Percentiles rank a stretch among this genome's conserved stretches.
Evolutionary conservation across 805 yeast species (phyloP).

Genomic region (Candida bentonensis): DNA sequence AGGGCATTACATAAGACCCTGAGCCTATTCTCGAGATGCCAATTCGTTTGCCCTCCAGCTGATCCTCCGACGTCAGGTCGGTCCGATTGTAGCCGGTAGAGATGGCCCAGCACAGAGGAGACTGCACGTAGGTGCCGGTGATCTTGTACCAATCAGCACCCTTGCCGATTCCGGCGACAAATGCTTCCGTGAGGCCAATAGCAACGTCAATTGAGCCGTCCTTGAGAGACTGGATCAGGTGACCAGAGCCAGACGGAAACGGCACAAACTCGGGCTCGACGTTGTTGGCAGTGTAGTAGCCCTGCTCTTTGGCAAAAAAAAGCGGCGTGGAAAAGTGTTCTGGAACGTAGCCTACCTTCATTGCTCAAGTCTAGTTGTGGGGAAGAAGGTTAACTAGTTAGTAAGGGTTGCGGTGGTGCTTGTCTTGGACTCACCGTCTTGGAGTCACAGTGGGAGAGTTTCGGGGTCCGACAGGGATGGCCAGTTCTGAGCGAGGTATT

Average conservation of each 20-base stretch:
- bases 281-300: slow-evolving; percentile 35
- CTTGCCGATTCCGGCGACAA: slow-evolving; percentile 67
- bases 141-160: slow-evolving; percentile 52
- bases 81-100: slow-evolving; percentile 55
- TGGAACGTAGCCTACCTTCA: slow-evolving; percentile 64
- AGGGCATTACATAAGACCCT: slow-evolving; percentile 86
- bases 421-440: no score
- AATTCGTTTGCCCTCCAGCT: slow-evolving; percentile 47
- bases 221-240: slow-evolving; percentile 60
- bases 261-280: slow-evolving; percentile 47
- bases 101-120: slow-evolving; percentile 85
- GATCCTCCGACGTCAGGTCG: slow-evolving; percentile 36
- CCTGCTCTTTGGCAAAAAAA: slow-evolving; percentile 50
- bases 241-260: slow-evolving; percentile 80
- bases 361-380: neutral
- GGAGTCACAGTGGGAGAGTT: no score
- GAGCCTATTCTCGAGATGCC: slow-evolving; percentile 83
- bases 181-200: slow-evolving; percentile 84
- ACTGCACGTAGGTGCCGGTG: slow-evolving; percentile 69
- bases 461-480: no score
- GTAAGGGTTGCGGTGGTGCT: neutral
- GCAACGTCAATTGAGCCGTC: slow-evolving; percentile 54
- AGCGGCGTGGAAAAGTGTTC: slow-evolving; percentile 88
- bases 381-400: neutral
- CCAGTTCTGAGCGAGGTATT: no score